A percentile compares a stretch with the other conserved stretches of the same genome.
phyloP scores from a whole-genome alignment of 2,329 filamentous ascomycete genomes.

The Teratosphaeria viscida region DNA sequence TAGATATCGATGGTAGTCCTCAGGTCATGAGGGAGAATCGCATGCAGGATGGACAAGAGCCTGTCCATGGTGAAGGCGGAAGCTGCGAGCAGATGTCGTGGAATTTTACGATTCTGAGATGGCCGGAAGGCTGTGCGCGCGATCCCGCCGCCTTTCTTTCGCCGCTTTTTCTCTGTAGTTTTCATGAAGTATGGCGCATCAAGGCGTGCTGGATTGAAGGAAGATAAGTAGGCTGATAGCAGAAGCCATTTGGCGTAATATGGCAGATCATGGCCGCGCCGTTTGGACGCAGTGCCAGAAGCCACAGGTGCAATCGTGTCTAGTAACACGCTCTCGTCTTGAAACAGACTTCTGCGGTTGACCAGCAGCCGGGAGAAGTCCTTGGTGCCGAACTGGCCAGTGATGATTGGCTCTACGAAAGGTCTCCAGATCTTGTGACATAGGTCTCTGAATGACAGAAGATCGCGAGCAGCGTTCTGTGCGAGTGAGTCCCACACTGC shows the following conservation, averaged over 20 bases:
- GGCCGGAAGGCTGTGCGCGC: slow-evolving; percentile 17
- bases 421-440: slow-evolving; percentile 71
- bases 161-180: slow-evolving; percentile 31
- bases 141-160: slow-evolving; percentile 41
- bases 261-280: slow-evolving; percentile 44
- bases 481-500: slow-evolving; percentile 81
- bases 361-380: slow-evolving; percentile 81
- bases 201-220: slow-evolving; percentile 65
- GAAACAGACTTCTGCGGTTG: slow-evolving; percentile 56
- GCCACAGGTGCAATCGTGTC: slow-evolving; percentile 45
- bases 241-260: slow-evolving; percentile 65
- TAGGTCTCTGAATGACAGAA: slow-evolving; percentile 60
- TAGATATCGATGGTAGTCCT: slow-evolving; percentile 37
- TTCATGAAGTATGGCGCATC: slow-evolving; percentile 70
- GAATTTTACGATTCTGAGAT: slow-evolving; percentile 55
- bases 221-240: slow-evolving; percentile 68
- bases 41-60: slow-evolving; percentile 65
- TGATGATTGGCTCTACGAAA: slow-evolving; percentile 68
- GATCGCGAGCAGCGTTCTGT: slow-evolving; percentile 67
- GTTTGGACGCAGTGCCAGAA: slow-evolving; percentile 10
- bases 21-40: slow-evolving; percentile 44
- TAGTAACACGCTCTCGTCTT: slow-evolving; percentile 60
- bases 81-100: slow-evolving; percentile 65
- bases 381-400: slow-evolving; percentile 61
- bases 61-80: slow-evolving; percentile 69